Percentiles rank a stretch among this genome's conserved stretches.
Conservation (phyloP, 2,329 filamentous ascomycete genomes). For the Shiraia sp. region DNA sequence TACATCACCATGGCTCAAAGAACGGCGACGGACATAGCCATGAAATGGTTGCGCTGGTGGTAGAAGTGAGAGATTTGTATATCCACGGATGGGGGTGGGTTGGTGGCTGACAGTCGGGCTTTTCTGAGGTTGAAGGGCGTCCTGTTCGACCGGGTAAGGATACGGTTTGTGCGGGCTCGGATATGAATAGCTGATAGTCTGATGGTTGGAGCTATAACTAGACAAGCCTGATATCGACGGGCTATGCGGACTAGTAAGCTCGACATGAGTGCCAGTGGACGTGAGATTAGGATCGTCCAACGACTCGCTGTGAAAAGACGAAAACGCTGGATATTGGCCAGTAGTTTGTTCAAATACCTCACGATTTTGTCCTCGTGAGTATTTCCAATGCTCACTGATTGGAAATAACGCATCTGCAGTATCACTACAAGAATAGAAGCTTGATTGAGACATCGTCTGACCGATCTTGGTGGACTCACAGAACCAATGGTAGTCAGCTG, state of each 20-base stretch:
- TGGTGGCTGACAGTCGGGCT: slow-evolving; percentile 2
- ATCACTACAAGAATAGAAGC: background rate
- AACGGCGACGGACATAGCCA: slow-evolving; percentile 28
- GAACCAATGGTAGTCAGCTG: slow-evolving; percentile 4
- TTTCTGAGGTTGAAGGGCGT: slow-evolving; percentile 7
- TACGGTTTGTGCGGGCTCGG: slow-evolving; percentile 16
- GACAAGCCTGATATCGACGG: slow-evolving; percentile 16
- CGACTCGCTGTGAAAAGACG: slow-evolving; percentile 6
- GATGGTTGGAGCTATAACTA: slow-evolving; percentile 13
- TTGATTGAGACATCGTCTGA: slow-evolving; percentile 24
- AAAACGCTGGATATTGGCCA: slow-evolving; percentile 4
- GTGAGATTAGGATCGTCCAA: slow-evolving; percentile 10
- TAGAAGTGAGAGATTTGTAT: slow-evolving; percentile 7
- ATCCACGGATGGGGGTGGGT: slow-evolving; percentile 7
- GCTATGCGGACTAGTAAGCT: slow-evolving; percentile 7
- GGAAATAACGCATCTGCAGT: background rate
- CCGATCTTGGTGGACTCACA: slow-evolving; percentile 3
- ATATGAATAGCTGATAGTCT: slow-evolving; percentile 9
- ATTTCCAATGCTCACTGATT: slow-evolving; percentile 5
- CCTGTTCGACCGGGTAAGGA: slow-evolving; percentile 18
- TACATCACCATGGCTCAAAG: slow-evolving; percentile 29
- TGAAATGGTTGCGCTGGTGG: slow-evolving; percentile 6
- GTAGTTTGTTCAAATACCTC: slow-evolving; percentile 11
- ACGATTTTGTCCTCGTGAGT: slow-evolving; percentile 13
- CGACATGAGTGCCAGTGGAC: slow-evolving; percentile 1